Base-by-base conservation (phyloP, 2,329 filamentous ascomycete genomes). In the Penicillium sp. region DNA sequence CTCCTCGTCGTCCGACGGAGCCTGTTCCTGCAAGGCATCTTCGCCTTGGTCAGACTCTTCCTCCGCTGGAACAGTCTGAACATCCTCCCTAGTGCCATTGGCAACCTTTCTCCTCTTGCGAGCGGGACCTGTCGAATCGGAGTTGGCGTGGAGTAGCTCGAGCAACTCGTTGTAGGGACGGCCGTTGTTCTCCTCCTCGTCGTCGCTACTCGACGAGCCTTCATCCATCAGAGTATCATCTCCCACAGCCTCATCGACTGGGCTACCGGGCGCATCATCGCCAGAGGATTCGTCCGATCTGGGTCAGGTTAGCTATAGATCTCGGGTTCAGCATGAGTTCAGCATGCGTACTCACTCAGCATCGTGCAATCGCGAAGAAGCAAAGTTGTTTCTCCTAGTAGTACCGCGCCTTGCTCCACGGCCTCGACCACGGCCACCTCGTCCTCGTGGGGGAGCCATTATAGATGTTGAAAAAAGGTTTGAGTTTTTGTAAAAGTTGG, bases 111-210 rank as follows among this genome's bases (percentile, higher is more conserved):
- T 70, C 57, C 74, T 76, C 53, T 75, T 83, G 16, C 69, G 70
- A 40, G 69, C 70, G 6, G 75, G 76, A 27, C 71, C 72, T 16
- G 68, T 68, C 3, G 66, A 55, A 10, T 69, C 65, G 13, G 65
- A 61, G 13, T 63, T 58, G 42, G 73, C 59, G 46, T 75, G 71
- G 18, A 84, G 72, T 2, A 80, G 72, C 51, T 80, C 74, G 13
- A 85, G 67, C 13, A 85, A 68, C 39, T 74, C 68, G 45, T 75
- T 78, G 60, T 84, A 85, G 8, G 79, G 75, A 26, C 66, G 70
- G 47, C 54, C 65, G 4, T 57, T 55, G 23, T 57, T 51, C 39
- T 66, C 50, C 24, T 75, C 72, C 38, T 76, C 76, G 31, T 68
- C 69, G 16, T 71, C 70, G 48, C 66, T 70, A 18, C 67, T 71